Percentiles rank a stretch among this genome's conserved stretches.
Conservation (phyloP, 345 rosid species). For the Melaleuca alternifolia region DNA sequence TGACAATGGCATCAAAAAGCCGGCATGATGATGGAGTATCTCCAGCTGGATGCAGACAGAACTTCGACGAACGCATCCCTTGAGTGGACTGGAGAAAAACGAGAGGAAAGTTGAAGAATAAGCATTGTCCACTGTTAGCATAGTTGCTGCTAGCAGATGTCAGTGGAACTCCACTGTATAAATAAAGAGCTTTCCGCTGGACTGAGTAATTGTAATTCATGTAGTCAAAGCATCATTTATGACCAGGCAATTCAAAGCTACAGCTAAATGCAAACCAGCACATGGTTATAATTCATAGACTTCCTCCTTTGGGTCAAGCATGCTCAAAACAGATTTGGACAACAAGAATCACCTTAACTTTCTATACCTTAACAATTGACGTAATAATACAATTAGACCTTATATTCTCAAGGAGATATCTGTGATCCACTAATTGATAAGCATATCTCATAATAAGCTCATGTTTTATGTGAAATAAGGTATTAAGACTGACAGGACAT, state of each 20-base stretch:
- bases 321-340: neutral
- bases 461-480: neutral
- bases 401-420: neutral
- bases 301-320: neutral
- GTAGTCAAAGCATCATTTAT: neutral
- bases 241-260: neutral
- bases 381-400: neutral
- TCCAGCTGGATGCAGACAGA: constrained; percentile 86
- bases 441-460: neutral
- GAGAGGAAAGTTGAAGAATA: neutral
- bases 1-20: constrained; percentile 74
- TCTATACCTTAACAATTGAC: neutral
- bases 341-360: neutral
- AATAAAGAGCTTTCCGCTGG: neutral
- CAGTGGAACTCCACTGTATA: neutral
- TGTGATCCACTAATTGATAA: neutral
- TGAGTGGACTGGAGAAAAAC: constrained; percentile 38
- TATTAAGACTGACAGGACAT: neutral
- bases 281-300: neutral
- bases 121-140: neutral
- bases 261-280: neutral
- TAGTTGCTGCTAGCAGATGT: neutral
- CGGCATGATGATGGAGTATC: constrained; percentile 95
- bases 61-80: constrained; percentile 85
- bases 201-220: neutral